Conservation (phyloP, 257 asterid species). For the Cruciata laevipes region DNA sequence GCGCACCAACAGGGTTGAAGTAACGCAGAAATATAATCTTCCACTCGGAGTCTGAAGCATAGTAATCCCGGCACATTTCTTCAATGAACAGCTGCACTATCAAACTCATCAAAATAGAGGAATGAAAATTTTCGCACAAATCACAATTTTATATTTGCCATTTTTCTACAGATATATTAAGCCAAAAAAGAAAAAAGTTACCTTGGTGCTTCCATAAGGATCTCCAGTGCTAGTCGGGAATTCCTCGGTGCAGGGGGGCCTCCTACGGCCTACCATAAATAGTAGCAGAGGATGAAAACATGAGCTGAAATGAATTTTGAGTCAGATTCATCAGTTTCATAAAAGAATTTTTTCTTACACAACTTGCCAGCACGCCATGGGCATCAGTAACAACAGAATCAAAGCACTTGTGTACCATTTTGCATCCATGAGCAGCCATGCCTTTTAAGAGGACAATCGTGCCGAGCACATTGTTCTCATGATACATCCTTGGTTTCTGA, state of each 20-base stretch:
- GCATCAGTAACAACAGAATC: background rate
- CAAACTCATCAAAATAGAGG: constrained; percentile 12
- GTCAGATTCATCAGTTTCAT: too few relatives aligned
- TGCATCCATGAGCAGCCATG: constrained; percentile 94
- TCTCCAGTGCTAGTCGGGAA: constrained; percentile 67
- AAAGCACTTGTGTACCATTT: constrained; percentile 37
- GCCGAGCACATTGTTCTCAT: constrained; percentile 75
- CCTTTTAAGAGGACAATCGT: constrained; percentile 76
- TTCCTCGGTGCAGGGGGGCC: constrained; percentile 92
- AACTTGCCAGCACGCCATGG: background rate
- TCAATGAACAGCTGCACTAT: constrained; percentile 76
- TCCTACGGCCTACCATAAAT: constrained; percentile 88
- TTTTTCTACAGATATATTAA: too few relatives aligned
- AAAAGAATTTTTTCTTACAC: background rate
- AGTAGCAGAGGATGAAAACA: constrained; percentile 97
- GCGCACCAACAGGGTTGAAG: constrained; percentile 98
- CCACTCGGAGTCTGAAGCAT: constrained; percentile 71
- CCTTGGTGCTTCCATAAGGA: constrained; percentile 98
- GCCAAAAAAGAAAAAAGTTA: constrained; percentile 18
- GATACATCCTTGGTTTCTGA: constrained; percentile 72
- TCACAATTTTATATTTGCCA: background rate
- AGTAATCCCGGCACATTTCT: constrained; percentile 84
- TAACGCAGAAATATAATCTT: constrained; percentile 87
- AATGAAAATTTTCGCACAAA: background rate
- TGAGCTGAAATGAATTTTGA: constrained; percentile 51